A percentile compares a stretch with the other conserved stretches of the same genome.
These are phyloP conservation scores for Schizochytrium sp. DNA, from an alignment of 108 stramenopile genomes.

Conservation along the genomic window DNA sequence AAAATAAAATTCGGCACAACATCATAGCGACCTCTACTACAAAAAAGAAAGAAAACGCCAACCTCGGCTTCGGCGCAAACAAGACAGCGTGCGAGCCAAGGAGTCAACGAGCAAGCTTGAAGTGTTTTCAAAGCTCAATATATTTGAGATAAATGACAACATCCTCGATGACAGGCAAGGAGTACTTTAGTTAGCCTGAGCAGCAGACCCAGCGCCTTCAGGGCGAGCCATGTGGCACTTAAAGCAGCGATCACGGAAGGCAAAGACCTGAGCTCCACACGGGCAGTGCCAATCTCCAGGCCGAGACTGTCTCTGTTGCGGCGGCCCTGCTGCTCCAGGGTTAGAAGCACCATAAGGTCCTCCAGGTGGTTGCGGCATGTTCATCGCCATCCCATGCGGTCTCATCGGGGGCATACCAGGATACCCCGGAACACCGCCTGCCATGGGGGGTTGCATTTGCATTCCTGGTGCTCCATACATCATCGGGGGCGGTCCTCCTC, in stretches of 20 bases:
- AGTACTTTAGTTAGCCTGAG: no score
- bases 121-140: no score
- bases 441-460: background rate
- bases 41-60: no score
- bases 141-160: no score
- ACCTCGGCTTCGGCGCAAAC: no score
- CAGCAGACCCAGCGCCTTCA: background rate
- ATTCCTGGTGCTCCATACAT: slow-evolving; percentile 29
- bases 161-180: no score
- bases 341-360: background rate
- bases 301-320: background rate
- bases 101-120: no score
- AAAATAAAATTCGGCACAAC: no score
- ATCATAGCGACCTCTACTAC: no score
- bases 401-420: background rate
- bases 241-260: slow-evolving; percentile 17
- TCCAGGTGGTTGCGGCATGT: background rate
- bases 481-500: background rate
- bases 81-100: no score
- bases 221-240: slow-evolving; percentile 47
- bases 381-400: slow-evolving; percentile 5
- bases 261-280: slow-evolving; percentile 22
- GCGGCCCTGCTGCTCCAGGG: background rate
- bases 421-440: background rate
- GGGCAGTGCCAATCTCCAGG: slow-evolving; percentile 53